These are phyloP conservation scores for Colletotrichum eremochloae DNA, from an alignment of 2,329 filamentous ascomycete genomes.

Conservation along the genomic window DNA sequence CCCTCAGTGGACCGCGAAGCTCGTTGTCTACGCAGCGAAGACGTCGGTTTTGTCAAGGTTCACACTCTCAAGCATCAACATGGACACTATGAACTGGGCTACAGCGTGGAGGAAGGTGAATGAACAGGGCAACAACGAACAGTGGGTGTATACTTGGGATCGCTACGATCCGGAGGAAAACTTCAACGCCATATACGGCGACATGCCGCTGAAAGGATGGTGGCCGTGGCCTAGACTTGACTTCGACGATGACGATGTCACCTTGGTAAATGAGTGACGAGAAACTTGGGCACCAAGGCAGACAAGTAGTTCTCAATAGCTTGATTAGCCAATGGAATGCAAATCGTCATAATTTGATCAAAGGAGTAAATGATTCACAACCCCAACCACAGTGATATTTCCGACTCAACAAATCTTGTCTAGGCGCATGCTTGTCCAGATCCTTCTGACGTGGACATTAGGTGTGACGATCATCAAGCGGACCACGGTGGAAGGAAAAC, in stretches of 20 bases:
- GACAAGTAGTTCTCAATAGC: too few species aligned
- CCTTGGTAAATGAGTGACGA: too few species aligned
- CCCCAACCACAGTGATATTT: background rate
- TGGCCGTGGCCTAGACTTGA: constrained; percentile 35
- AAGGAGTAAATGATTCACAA: background rate
- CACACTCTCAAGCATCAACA: background rate
- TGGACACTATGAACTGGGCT: background rate
- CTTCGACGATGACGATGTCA: background rate
- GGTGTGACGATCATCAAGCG: background rate
- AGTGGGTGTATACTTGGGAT: background rate
- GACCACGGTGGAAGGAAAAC: background rate
- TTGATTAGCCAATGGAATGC: rapidly evolving
- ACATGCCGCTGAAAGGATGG: constrained; percentile 37
- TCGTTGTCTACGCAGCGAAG: background rate
- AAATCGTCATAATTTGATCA: too few species aligned
- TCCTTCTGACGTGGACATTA: background rate
- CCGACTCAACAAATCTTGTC: background rate
- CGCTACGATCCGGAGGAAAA: rapidly evolving
- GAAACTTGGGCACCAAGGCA: background rate
- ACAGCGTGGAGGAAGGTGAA: background rate
- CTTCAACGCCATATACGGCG: constrained; percentile 33
- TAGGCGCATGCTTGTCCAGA: background rate
- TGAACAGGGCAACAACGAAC: rapidly evolving
- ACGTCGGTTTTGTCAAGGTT: background rate
- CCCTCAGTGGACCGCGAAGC: background rate